phyloP scores from a whole-genome alignment of 306 rosid species.

The Alnus glutinosa region DNA sequence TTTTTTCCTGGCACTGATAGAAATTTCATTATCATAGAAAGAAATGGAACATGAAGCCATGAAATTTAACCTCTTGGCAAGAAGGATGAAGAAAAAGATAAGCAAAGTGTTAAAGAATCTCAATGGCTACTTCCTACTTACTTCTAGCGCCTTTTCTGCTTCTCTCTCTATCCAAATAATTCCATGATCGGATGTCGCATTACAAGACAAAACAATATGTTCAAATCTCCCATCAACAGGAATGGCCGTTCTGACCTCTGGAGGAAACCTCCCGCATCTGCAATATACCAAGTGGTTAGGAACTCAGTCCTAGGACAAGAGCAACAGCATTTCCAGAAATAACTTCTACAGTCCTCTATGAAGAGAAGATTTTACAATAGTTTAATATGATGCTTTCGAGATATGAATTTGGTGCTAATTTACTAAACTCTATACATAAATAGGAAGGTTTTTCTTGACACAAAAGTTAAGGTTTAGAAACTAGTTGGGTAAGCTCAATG shows the following conservation, averaged over 20 bases:
- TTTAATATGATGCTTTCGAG: conserved; percentile 11
- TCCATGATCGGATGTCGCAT: conserved; percentile 84
- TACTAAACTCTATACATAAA: neutral
- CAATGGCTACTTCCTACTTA: conserved; percentile 43
- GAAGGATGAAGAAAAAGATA: neutral
- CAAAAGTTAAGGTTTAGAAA: neutral
- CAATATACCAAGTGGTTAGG: conserved; percentile 29
- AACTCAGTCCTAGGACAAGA: conserved; percentile 21
- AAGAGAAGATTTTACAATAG: conserved; percentile 2
- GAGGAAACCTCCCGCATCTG: conserved; percentile 99
- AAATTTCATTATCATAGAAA: neutral
- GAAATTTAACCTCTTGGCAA: neutral
- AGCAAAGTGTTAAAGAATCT: neutral
- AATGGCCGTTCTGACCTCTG: conserved; percentile 92
- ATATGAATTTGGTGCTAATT: neutral
- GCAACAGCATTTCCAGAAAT: neutral
- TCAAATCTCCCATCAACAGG: conserved; percentile 99
- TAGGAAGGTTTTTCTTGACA: neutral
- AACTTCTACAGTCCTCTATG: neutral
- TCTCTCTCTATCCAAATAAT: conserved; percentile 91
- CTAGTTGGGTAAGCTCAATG: neutral
- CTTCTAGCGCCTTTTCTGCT: conserved; percentile 84
- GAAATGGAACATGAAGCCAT: conserved; percentile 2
- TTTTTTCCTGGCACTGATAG: neutral
- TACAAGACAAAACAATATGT: conserved; percentile 92